Evolutionary conservation across 2,329 filamentous ascomycete genomes (phyloP).

Genomic region (Zasmidium cellare): DNA sequence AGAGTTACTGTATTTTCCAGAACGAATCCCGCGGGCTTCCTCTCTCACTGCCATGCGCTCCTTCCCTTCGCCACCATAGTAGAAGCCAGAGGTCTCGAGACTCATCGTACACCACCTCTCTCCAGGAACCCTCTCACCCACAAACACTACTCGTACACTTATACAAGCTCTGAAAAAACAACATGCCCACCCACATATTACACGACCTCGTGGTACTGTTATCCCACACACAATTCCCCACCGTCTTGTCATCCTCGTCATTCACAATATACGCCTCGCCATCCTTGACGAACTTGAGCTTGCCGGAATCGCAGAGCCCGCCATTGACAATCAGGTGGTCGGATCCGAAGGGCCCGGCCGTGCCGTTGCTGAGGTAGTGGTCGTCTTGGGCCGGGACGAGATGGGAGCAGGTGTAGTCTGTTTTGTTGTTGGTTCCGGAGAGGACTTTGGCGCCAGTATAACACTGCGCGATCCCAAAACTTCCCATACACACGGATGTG

Average conservation of each 20-base stretch:
- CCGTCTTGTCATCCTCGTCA: constrained; percentile 8
- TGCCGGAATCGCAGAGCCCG: constrained; percentile 18
- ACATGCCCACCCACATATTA: constrained; percentile 22
- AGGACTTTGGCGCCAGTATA: constrained; percentile 20
- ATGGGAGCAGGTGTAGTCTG: constrained; percentile 18
- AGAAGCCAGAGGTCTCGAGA: no score
- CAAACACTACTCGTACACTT: constrained; percentile 21
- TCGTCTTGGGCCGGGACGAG: constrained; percentile 23
- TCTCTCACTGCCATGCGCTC: no score
- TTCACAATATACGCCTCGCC: constrained; percentile 13
- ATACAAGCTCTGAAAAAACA: constrained; percentile 19
- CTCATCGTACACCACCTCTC: no score
- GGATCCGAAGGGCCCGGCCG: constrained; percentile 12
- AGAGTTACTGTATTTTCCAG: no score
- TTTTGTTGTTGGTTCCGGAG: constrained; percentile 10
- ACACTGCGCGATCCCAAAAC: constrained; percentile 16
- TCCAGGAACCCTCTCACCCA: background rate
- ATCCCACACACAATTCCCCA: constrained; percentile 17
- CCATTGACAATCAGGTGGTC: constrained; percentile 6
- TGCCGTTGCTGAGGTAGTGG: constrained; percentile 20
- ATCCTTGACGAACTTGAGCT: constrained; percentile 17
- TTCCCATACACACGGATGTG: constrained; percentile 25
- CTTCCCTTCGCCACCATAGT: no score
- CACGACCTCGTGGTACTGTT: constrained; percentile 9
- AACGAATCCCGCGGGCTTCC: no score